phyloP scores from a whole-genome alignment of 2,329 filamentous ascomycete species.

The Aspergillus niger region DNA sequence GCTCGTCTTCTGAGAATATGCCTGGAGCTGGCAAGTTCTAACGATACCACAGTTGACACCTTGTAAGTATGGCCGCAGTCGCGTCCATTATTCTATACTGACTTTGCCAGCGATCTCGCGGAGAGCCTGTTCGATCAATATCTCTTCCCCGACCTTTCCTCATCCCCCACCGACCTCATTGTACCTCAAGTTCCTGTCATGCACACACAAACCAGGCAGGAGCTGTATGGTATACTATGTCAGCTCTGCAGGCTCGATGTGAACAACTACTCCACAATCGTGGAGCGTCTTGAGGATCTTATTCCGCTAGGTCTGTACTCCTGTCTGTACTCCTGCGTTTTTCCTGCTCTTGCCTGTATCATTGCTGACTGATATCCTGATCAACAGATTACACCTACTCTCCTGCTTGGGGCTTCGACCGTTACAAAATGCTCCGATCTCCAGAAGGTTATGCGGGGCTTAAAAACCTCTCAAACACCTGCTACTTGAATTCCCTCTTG shows the following conservation, averaged over 20 bases:
- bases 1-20: constrained; percentile 47
- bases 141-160: constrained; percentile 62
- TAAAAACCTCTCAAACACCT: constrained; percentile 92
- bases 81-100: not conserved
- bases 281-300: constrained; percentile 55
- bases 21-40: constrained; percentile 41
- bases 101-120: constrained; percentile 44
- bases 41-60: constrained; percentile 36
- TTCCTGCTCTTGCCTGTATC: constrained; percentile 9
- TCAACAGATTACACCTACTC: constrained; percentile 62
- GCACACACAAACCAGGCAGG: constrained; percentile 57
- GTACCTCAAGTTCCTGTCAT: constrained; percentile 52
- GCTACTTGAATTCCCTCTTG: constrained; percentile 92
- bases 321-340: constrained; percentile 36
- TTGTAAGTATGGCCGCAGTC: constrained; percentile 28
- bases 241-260: constrained; percentile 54
- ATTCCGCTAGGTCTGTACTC: constrained; percentile 53
- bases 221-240: constrained; percentile 63
- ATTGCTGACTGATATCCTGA: constrained; percentile 27
- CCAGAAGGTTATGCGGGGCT: constrained; percentile 83
- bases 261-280: constrained; percentile 51
- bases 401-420: constrained; percentile 64
- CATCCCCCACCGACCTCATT: constrained; percentile 30
- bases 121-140: constrained; percentile 63
- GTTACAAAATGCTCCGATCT: constrained; percentile 68